A percentile compares a stretch with the other conserved stretches of the same genome.
phyloP scores from a whole-genome alignment of 441 rosid species.

The Isatis lusitanica region DNA sequence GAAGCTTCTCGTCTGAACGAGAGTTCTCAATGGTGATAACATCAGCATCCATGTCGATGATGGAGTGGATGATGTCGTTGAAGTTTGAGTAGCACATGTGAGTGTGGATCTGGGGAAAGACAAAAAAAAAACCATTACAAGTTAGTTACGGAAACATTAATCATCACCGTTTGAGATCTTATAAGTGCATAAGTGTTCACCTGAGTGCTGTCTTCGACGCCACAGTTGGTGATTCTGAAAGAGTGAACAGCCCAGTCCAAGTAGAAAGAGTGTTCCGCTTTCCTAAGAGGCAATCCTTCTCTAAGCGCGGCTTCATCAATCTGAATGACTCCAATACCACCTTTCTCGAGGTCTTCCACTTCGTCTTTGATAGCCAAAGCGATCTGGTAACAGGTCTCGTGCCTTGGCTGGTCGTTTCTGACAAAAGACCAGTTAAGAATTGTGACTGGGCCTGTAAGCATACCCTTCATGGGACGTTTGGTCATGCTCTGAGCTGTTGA shows the following conservation, averaged over 20 bases:
- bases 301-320: constrained; percentile 95
- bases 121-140: background rate
- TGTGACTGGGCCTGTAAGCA: constrained; percentile 99
- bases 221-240: constrained; percentile 92
- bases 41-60: constrained; percentile 96
- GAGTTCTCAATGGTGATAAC: constrained; percentile 98
- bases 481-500: constrained; percentile 94
- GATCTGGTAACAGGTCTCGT: constrained; percentile 93
- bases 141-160: background rate
- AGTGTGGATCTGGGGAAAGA: constrained; percentile 69
- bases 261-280: constrained; percentile 93
- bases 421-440: constrained; percentile 99
- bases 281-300: constrained; percentile 92
- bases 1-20: constrained; percentile 93
- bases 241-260: constrained; percentile 99
- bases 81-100: constrained; percentile 99
- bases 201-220: constrained; percentile 89
- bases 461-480: constrained; percentile 96
- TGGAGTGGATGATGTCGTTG: constrained; percentile 94
- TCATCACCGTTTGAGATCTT: background rate
- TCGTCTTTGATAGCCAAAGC: constrained; percentile 97
- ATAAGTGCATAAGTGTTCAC: constrained; percentile 33
- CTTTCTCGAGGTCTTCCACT: constrained; percentile 96
- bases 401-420: constrained; percentile 93
- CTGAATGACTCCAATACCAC: constrained; percentile 85